Percentiles rank a stretch among this genome's conserved stretches.
These are phyloP conservation scores for Paraphysoderma sedebokerense DNA, from an alignment of 371 early-diverging fungal genomes.

Conservation along the genomic window DNA sequence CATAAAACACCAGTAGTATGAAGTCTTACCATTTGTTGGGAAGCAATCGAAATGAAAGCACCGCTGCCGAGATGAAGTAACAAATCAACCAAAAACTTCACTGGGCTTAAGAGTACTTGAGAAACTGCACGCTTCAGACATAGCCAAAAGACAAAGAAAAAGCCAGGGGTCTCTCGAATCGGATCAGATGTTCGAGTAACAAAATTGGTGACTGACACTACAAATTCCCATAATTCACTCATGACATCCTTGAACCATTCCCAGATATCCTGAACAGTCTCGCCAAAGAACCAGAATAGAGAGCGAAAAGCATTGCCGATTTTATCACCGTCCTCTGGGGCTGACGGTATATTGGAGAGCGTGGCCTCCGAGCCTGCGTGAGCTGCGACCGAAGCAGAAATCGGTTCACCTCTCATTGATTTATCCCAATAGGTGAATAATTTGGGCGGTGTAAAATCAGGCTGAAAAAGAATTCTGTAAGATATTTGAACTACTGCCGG, in stretches of 20 bases:
- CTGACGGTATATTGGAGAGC: too few species aligned
- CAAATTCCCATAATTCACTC: slow-evolving; percentile 8
- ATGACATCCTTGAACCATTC: slow-evolving; percentile 10
- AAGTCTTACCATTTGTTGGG: too few species aligned
- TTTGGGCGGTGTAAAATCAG: slow-evolving; percentile 2
- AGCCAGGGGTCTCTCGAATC: slow-evolving; percentile 6
- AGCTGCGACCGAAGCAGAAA: background rate
- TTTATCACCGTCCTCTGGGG: too few species aligned
- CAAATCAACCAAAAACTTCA: slow-evolving; percentile 6
- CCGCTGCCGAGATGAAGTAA: slow-evolving; percentile 11
- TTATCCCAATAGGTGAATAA: slow-evolving; percentile 4
- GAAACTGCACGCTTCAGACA: slow-evolving; percentile 10
- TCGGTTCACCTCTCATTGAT: background rate
- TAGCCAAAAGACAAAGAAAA: slow-evolving; percentile 4
- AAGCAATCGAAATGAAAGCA: slow-evolving; percentile 13
- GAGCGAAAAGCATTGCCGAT: background rate
- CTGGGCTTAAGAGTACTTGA: slow-evolving; percentile 7
- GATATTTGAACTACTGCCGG: too few species aligned
- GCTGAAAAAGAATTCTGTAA: too few species aligned
- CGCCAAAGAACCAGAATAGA: background rate
- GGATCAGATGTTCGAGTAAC: slow-evolving; percentile 13
- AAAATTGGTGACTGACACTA: slow-evolving; percentile 15
- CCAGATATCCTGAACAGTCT: background rate
- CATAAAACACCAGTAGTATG: too few species aligned
- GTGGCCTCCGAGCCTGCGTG: too few species aligned